A percentile compares a stretch with the other conserved stretches of the same genome.
phyloP scores from a whole-genome alignment of 31 red algal species.

The Asparagopsis taxiformis region DNA sequence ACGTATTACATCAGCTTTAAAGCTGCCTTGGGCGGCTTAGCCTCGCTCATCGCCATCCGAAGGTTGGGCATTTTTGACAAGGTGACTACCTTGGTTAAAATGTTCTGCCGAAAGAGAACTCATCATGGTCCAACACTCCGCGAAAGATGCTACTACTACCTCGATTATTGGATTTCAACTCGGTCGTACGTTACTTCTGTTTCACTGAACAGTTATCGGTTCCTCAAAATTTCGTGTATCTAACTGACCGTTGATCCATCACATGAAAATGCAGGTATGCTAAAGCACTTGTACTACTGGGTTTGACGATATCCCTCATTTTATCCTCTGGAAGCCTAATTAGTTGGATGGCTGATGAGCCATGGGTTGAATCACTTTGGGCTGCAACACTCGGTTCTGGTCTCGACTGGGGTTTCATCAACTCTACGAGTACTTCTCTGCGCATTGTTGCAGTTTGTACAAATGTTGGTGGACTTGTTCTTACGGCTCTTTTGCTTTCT shows the following conservation, averaged over 20 bases:
- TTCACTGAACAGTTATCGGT: no score
- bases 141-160: slow-evolving; percentile 61
- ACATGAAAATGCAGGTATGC: slow-evolving; percentile 42
- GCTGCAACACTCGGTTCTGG: slow-evolving; percentile 65
- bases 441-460: slow-evolving; percentile 56
- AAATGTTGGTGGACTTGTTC: slow-evolving; percentile 63
- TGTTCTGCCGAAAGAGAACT: slow-evolving; percentile 8
- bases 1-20: neutral
- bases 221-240: no score
- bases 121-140: slow-evolving; percentile 44
- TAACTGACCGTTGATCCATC: no score
- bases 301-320: slow-evolving; percentile 49
- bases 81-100: slow-evolving; percentile 15
- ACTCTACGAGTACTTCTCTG: slow-evolving; percentile 54
- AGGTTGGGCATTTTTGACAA: slow-evolving; percentile 10
- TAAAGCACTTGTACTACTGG: slow-evolving; percentile 55
- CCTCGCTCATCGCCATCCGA: slow-evolving; percentile 6
- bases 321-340: slow-evolving; percentile 58
- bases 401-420: slow-evolving; percentile 76
- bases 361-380: slow-evolving; percentile 72
- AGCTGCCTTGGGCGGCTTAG: neutral
- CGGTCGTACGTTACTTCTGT: slow-evolving; percentile 47
- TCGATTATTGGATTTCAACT: slow-evolving; percentile 78
- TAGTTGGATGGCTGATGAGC: slow-evolving; percentile 71
- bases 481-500: slow-evolving; percentile 68